Evolutionary conservation across 192 early-diverging fungal species (phyloP), one percentile per base, ranked within the genome.

Genomic region (Bifiguratus adelaidae): DNA sequence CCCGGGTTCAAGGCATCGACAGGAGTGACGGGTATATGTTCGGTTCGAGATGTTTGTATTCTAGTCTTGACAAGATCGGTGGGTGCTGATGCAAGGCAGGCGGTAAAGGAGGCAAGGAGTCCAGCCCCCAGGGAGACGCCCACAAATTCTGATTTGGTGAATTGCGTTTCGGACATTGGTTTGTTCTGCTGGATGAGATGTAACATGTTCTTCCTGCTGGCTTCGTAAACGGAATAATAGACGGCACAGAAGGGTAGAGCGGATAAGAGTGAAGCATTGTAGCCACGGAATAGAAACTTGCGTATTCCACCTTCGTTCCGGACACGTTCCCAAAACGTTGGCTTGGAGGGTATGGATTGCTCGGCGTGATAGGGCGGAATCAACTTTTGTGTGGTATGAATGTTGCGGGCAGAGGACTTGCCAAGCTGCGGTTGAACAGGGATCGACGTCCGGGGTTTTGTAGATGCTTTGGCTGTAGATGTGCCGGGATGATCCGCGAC

Each of bases 11-110:
- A n/a, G n/a, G n/a, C n/a, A n/a, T n/a, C n/a, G n/a, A n/a, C n/a
- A n/a, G n/a, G n/a, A n/a, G n/a, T n/a, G n/a, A n/a, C n/a, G n/a
- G n/a, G n/a, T n/a, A n/a, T n/a, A n/a, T n/a, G n/a, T n/a, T 20
- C 6, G 7, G 37, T 38, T 4, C 37, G 4, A 7, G 37, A 38
- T 11, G 55, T 68, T 33, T 64, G 62, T 33, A 64, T 64, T 13
- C 56, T 28, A 13, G 62, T 64, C 37, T 64, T 64, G 29, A 64
- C 62, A 48, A 64, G 53, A 37, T 64, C 62, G 19, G 52, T 58
- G 25, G 62, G 62, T 15, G 62, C 52, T 1, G 55, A 58, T 34
- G 54, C 37, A 15, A 63, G 20, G 9, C 55, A 53, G 9, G 34
- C 61, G 3, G 61, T 34, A 9, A 63, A 30, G 8, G 54, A 56